Percentiles rank a stretch among this genome's conserved stretches.
Conservation (phyloP, 164 flowering plant species). For the Brasenia schreberi region DNA sequence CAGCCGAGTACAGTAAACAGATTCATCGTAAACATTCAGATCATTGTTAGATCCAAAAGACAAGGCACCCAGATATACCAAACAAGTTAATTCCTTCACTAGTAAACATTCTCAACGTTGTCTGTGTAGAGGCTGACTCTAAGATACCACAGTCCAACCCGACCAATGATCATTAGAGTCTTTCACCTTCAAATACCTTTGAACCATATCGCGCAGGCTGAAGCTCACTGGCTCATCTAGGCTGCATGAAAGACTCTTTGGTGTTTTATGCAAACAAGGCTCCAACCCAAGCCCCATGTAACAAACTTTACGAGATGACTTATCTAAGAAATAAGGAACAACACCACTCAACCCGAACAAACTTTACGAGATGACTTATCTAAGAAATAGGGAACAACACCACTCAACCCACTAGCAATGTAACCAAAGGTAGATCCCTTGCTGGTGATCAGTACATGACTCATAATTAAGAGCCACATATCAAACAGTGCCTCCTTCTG, state of each 20-base stretch:
- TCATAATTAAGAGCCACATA: neutral
- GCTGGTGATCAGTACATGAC: constrained; percentile 1
- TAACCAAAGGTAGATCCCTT: constrained; percentile 1
- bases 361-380: neutral
- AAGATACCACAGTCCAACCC: neutral
- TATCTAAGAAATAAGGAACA: neutral
- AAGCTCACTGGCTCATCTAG: neutral
- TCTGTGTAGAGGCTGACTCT: neutral
- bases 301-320: neutral
- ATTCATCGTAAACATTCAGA: no score
- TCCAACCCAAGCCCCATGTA: neutral
- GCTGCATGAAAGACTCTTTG: neutral
- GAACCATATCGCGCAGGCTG: neutral
- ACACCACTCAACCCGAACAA: no score
- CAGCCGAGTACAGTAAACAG: no score
- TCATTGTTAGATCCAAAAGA: no score
- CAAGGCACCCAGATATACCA: no score
- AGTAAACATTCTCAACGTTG: neutral
- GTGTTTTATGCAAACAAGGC: neutral
- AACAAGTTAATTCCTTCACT: no score
- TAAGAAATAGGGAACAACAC: neutral
- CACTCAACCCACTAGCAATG: neutral
- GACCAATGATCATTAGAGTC: neutral
- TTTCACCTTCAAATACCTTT: neutral
- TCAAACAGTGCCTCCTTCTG: neutral